Evolutionary conservation across 208 protist species (phyloP).

Genomic region (Leishmania aethiopica): DNA sequence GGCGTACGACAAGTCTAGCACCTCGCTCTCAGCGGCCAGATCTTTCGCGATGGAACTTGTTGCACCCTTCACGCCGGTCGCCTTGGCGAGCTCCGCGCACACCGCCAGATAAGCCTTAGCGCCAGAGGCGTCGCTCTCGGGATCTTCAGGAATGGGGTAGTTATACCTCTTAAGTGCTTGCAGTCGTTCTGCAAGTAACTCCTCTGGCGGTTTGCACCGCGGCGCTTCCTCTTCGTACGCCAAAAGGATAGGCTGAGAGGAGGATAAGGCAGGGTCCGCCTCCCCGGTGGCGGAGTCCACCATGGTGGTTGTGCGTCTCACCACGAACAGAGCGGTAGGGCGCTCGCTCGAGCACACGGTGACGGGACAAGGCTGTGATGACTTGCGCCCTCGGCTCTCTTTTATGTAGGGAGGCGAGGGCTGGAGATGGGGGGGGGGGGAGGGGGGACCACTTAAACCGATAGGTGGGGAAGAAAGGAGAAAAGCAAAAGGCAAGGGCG

Average conservation of each 20-base stretch:
- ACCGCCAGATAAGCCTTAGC: conserved; percentile 60
- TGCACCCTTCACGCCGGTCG: conserved; percentile 80
- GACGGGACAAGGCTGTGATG: not conserved
- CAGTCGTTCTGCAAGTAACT: conserved; percentile 71
- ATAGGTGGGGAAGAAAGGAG: not conserved
- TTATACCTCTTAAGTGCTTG: conserved; percentile 49
- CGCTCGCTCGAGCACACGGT: not conserved
- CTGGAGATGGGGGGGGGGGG: not conserved
- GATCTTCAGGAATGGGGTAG: conserved; percentile 51
- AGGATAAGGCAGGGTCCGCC: conserved; percentile 9
- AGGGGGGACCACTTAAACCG: not conserved
- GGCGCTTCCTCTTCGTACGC: conserved; percentile 73
- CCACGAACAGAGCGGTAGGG: not conserved
- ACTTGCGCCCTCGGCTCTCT: not conserved
- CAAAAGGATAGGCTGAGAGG: conserved; percentile 38
- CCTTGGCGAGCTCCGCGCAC: conserved; percentile 53
- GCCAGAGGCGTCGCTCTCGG: conserved; percentile 75
- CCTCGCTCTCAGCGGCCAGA: conserved; percentile 51
- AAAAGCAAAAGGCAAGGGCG: not conserved
- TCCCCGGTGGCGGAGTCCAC: not conserved
- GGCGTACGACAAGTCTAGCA: conserved; percentile 76
- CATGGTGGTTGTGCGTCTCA: conserved; percentile 1
- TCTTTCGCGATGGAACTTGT: conserved; percentile 63
- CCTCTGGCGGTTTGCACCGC: conserved; percentile 55
- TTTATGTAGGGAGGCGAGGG: not conserved